A percentile compares a stretch with the other conserved stretches of the same genome.
Conservation (phyloP, 108 stramenopile species). For the Cyclotella atomus region DNA sequence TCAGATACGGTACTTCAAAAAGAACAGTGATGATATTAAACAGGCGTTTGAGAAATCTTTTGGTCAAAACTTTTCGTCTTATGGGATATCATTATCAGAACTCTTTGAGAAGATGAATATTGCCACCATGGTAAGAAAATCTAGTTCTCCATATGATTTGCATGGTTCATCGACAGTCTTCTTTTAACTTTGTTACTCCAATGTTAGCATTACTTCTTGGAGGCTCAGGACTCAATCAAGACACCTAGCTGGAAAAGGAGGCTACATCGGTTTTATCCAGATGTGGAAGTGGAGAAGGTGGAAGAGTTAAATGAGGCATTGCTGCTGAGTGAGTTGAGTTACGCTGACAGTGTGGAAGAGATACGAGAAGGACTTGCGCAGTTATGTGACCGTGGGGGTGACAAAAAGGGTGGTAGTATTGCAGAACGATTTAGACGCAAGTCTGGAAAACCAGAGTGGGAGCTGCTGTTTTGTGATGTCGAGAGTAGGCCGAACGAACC, state of each 20-base stretch:
- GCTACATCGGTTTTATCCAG: slow-evolving; percentile 68
- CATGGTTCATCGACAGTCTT: no score
- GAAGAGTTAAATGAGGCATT: slow-evolving; percentile 71
- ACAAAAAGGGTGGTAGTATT: background rate
- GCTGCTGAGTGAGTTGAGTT: slow-evolving; percentile 63
- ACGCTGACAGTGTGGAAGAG: slow-evolving; percentile 66
- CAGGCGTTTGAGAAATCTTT: slow-evolving; percentile 39
- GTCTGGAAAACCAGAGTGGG: slow-evolving; percentile 42
- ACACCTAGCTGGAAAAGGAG: slow-evolving; percentile 84
- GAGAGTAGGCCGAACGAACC: slow-evolving; percentile 72
- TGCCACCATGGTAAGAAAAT: no score
- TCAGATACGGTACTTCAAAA: slow-evolving; percentile 36
- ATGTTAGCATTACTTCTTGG: slow-evolving; percentile 79
- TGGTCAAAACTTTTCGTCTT: background rate
- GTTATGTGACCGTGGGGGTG: slow-evolving; percentile 3
- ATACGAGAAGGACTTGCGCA: slow-evolving; percentile 54
- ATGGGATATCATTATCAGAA: slow-evolving; percentile 10
- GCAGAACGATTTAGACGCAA: slow-evolving; percentile 5
- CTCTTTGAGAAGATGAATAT: slow-evolving; percentile 7
- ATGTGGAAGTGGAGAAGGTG: slow-evolving; percentile 60
- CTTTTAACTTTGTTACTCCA: no score
- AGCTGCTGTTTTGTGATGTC: slow-evolving; percentile 61
- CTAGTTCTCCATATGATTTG: no score
- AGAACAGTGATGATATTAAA: slow-evolving; percentile 31
- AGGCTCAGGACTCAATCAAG: slow-evolving; percentile 70